Base-by-base conservation (phyloP, 2,329 filamentous ascomycete genomes). In the Xylariaceae sp. region DNA sequence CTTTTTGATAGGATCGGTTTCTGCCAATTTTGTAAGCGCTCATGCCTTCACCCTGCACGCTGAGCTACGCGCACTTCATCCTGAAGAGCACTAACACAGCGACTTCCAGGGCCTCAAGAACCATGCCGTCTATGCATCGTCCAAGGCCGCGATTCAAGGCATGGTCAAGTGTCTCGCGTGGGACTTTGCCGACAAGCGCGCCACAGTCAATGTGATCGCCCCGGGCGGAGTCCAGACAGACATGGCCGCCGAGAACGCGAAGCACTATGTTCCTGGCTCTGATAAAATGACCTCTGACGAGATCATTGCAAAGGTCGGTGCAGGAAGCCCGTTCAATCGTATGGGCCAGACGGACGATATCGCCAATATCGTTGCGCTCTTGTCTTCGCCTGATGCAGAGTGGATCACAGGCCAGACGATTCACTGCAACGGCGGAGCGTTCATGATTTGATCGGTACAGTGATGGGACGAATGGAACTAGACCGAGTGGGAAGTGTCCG, bases 11-110 rank as follows among this genome's bases (percentile, higher is more conserved):
- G 49, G 41, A 11, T 51, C 45, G 3, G 55, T 63, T 27, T 47
- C 64, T 2, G 58, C 59, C 9, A 47, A 61, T 7, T 55, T 52
- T 50, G 55, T 64, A 24, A 56, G 59, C 29, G 24, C 50, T 5
- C 9, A 27, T 27, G 52, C 27, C 16, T 20, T 30, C 15, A 10
- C 30, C 9, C 30, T 37, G n/a, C n/a, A n/a, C 41, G 30, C 11
- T 13, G 3, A 15, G 21, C 13, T 42, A 13, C 3, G 13, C 6
- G 26, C 26, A 21, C 7, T 15, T 7, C 11, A 8, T 4, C 33
- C 18, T 13, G 4, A 11, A 3, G 20, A n/a, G 4, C 10, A 27
- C 39, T 54, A 20, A 53, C 43, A 23, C 41, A 18, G 33, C 33
- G 13, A 10, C 8, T 20, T 10, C 9, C 20, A 44, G 33, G 37